Conservation (phyloP, 192 early-diverging fungal species). For the Rhizophagus sp. region DNA sequence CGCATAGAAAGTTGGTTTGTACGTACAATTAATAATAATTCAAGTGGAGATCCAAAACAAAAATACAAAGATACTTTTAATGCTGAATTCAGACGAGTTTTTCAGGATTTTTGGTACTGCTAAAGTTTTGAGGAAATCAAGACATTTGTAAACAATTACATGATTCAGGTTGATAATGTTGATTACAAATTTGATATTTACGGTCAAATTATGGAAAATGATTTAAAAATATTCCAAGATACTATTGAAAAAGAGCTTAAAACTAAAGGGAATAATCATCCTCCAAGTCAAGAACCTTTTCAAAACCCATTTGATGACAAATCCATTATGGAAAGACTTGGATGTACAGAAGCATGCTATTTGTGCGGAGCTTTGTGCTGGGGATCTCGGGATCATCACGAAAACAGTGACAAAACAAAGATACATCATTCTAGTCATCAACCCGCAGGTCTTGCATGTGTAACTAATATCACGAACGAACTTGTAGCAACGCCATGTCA, state of each 20-base stretch:
- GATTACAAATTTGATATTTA: conserved; percentile 4
- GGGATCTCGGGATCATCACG: conserved; percentile 15
- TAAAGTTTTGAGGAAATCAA: conserved; percentile 21
- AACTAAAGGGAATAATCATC: not conserved
- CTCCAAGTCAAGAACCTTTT: not conserved
- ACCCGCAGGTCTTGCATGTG: not conserved
- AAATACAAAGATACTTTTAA: conserved; percentile 11
- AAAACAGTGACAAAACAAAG: not conserved
- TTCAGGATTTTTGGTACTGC: conserved; percentile 4
- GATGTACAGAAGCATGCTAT: conserved; percentile 20
- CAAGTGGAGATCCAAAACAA: not conserved
- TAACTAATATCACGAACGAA: not conserved
- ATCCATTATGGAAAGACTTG: conserved; percentile 21
- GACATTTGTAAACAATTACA: conserved; percentile 24
- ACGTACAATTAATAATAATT: not conserved
- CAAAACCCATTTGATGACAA: conserved; percentile 12
- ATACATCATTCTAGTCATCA: conserved; percentile 33
- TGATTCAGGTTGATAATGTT: not conserved
- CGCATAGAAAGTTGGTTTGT: conserved; percentile 15
- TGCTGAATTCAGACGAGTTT: not conserved
- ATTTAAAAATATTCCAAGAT: not conserved
- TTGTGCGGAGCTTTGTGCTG: conserved; percentile 28
- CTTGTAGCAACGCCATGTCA: conserved; percentile 12
- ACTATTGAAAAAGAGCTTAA: conserved; percentile 13
- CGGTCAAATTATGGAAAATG: not conserved